phyloP scores from a whole-genome alignment of 768 basidiomycete species.

The Tulasnella sp. region DNA sequence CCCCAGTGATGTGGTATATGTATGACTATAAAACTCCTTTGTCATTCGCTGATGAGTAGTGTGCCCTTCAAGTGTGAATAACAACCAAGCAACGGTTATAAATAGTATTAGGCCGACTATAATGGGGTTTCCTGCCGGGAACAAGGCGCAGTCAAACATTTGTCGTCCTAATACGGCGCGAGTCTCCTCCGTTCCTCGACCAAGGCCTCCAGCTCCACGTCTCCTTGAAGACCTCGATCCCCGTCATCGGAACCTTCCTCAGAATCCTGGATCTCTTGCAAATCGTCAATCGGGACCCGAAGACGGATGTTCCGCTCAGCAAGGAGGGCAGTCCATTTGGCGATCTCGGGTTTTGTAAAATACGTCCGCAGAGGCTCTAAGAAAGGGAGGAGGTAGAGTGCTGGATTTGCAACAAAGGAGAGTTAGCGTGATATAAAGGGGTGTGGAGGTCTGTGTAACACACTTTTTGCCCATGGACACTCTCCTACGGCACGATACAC shows the following conservation, averaged over 20 bases:
- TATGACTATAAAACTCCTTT: too few relatives aligned
- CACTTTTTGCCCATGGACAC: conserved; percentile 19
- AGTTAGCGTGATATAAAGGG: not conserved
- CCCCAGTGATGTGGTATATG: too few relatives aligned
- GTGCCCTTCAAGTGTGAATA: too few relatives aligned
- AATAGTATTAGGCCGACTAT: too few relatives aligned
- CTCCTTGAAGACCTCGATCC: not conserved
- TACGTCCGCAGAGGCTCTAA: not conserved
- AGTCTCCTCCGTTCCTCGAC: conserved; percentile 8
- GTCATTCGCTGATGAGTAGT: too few relatives aligned
- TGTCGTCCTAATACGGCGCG: conserved; percentile 14
- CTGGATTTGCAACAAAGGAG: not conserved
- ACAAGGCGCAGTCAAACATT: too few relatives aligned
- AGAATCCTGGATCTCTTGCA: not conserved
- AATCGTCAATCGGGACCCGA: conserved; percentile 13
- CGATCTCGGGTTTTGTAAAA: conserved; percentile 12
- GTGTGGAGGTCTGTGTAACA: not conserved
- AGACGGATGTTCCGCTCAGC: conserved; percentile 13
- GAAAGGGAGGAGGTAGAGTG: conserved; percentile 17
- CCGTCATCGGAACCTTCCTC: not conserved
- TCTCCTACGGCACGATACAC: conserved; percentile 14
- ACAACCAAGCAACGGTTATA: too few relatives aligned
- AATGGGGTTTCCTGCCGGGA: too few relatives aligned
- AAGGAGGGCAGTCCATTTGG: conserved; percentile 8
- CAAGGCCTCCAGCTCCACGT: conserved; percentile 12